These are phyloP conservation scores for Aspergillus sp. DNA, from an alignment of 2,329 filamentous ascomycete genomes.

Conservation along the genomic window DNA sequence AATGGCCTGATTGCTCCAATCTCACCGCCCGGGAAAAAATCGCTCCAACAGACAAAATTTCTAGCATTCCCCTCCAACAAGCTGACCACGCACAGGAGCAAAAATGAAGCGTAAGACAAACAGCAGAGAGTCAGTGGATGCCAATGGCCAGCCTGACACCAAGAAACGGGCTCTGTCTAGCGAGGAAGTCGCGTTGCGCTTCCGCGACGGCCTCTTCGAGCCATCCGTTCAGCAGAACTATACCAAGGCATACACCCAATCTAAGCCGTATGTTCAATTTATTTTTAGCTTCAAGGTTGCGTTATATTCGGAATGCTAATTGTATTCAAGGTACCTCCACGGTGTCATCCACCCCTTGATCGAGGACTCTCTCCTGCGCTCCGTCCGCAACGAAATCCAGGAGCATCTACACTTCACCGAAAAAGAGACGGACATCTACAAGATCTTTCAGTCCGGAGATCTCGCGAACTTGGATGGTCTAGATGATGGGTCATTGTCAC, in stretches of 20 bases:
- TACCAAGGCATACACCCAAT: slow-evolving; percentile 43
- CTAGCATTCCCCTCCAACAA: not conserved
- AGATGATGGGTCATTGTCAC: slow-evolving; percentile 78
- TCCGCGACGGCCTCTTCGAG: slow-evolving; percentile 47
- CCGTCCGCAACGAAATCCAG: slow-evolving; percentile 84
- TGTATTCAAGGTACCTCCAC: slow-evolving; percentile 71
- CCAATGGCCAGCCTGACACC: slow-evolving; percentile 33
- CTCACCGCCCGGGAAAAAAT: slow-evolving; percentile 21
- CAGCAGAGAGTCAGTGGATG: slow-evolving; percentile 26
- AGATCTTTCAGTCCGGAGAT: slow-evolving; percentile 97
- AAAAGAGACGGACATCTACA: slow-evolving; percentile 99
- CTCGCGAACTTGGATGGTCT: slow-evolving; percentile 94
- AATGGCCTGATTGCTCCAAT: slow-evolving; percentile 19
- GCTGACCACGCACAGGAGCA: not conserved
- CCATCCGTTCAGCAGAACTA: slow-evolving; percentile 41
- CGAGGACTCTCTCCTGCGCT: slow-evolving; percentile 75
- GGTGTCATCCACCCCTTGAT: slow-evolving; percentile 83
- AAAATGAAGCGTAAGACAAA: slow-evolving; percentile 49
- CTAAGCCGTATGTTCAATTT: slow-evolving; percentile 40
- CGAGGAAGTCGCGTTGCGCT: slow-evolving; percentile 40
- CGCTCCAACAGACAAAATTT: not conserved
- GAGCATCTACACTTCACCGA: slow-evolving; percentile 92
- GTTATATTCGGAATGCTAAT: slow-evolving; percentile 2
- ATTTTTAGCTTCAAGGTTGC: not conserved
- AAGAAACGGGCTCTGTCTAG: slow-evolving; percentile 42